A percentile compares a stretch with the other conserved stretches of the same genome.
These are phyloP conservation scores for Ploettnerulaceae sp. DNA, from an alignment of 2,329 filamentous ascomycete genomes.

Conservation along the genomic window DNA sequence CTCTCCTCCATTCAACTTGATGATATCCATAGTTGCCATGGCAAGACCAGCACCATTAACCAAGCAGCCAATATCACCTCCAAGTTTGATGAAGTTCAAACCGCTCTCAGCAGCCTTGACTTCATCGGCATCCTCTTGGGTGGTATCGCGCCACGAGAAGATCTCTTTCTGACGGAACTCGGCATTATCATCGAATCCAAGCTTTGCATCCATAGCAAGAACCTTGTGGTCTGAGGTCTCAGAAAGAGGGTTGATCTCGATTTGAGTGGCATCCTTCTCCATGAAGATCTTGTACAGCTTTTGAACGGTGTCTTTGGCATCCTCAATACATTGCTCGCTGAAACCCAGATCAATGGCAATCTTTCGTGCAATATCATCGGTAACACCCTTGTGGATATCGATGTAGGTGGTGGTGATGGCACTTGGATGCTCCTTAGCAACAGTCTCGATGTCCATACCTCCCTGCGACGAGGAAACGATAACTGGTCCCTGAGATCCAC, in stretches of 20 bases:
- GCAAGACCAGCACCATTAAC: slow-evolving; percentile 98
- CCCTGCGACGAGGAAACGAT: slow-evolving; percentile 98
- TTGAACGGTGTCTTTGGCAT: slow-evolving; percentile 93
- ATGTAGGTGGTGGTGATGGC: slow-evolving; percentile 93
- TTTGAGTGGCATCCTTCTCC: slow-evolving; percentile 98
- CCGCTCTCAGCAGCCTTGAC: slow-evolving; percentile 92
- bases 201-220: slow-evolving; percentile 98
- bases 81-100: slow-evolving; percentile 99
- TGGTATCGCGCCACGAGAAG: slow-evolving; percentile 88
- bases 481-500: slow-evolving; percentile 81
- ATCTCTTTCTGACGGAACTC: slow-evolving; percentile 97
- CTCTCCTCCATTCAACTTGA: slow-evolving; percentile 95
- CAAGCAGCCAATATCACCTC: slow-evolving; percentile 97
- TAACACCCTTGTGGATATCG: slow-evolving; percentile 91
- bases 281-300: slow-evolving; percentile 98
- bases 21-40: slow-evolving; percentile 99
- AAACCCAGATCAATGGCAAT: slow-evolving; percentile 93
- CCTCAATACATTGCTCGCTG: slow-evolving; percentile 94
- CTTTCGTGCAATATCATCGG: slow-evolving; percentile 85
- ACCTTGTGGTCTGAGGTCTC: slow-evolving; percentile 98
- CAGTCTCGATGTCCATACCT: slow-evolving; percentile 98
- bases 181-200: slow-evolving; percentile 98
- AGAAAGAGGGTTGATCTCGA: slow-evolving; percentile 98
- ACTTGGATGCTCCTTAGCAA: slow-evolving; percentile 95
- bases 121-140: slow-evolving; percentile 95